Evolutionary conservation across 73 alveolate species (phyloP), one percentile per base, ranked within the genome.

Genomic region (Stentor roeselii): DNA sequence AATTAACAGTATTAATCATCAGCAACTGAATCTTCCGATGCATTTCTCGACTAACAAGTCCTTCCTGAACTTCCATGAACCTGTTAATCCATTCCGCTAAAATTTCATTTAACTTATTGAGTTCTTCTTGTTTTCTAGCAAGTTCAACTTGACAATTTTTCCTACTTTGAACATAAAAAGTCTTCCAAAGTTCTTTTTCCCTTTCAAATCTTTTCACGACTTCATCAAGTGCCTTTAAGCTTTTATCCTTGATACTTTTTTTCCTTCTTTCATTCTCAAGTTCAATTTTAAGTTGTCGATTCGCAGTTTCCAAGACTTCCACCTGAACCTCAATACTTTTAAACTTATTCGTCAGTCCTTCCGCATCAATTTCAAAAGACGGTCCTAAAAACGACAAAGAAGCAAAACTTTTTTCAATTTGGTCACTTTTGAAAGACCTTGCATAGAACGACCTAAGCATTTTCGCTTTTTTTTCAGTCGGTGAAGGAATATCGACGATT

Each of bases 1-100:
- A 50, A 50, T 50, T 50, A 6, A 50, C 67, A 11, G 67, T 50
- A 50, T 50, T 50, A 11, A 50, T 50, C 21, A 50, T 50, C 6
- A 50, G 67, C 67, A 50, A 11, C 67, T 50, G 67, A 11, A 50
- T 50, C 21, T 50, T 50, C 67, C 67, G 6, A 50, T 50, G 67
- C 6, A 50, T 11, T 21, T 50, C 67, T 50, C 21, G 6, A 50
- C 30, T 50, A 21, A 50, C 67, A 50, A 50, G 6, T 21, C 67
- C 67, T 50, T 67, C 80, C 34, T 67, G 80, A n/a, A 67, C 27
- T 67, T 67, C 80, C 80, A 67, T 67, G 37, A 67, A 67, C 14
- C 34, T 67, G 34, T 67, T 21, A 30, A 67, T 67, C 80, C 80
- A 67, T 34, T 67, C 80, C 14, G 41, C 80, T 0, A 67, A 40